phyloP scores from a whole-genome alignment of 176 grass and related monocot species.

The Leersia perrieri region DNA sequence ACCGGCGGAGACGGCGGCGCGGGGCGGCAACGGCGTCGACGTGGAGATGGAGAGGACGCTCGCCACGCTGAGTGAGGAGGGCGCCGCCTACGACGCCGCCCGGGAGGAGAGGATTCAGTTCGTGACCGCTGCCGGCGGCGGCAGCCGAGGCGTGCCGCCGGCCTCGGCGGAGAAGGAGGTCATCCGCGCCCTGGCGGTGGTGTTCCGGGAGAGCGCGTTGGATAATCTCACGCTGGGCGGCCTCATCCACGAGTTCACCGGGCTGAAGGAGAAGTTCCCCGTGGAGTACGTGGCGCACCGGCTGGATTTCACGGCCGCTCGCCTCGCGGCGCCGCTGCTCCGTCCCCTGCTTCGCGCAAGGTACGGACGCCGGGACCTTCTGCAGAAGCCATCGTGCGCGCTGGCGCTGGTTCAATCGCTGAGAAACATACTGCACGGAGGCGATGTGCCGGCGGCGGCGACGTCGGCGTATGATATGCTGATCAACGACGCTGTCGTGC shows the following conservation, averaged over 20 bases:
- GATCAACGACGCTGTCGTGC: slow-evolving; percentile 48
- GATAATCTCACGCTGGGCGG: slow-evolving; percentile 40
- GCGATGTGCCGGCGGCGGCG: not conserved
- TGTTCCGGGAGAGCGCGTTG: slow-evolving; percentile 26
- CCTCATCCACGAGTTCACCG: slow-evolving; percentile 37
- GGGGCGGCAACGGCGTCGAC: too few relatives aligned
- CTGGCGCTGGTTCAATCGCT: slow-evolving; percentile 37
- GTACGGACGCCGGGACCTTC: not conserved
- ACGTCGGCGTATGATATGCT: slow-evolving; percentile 58
- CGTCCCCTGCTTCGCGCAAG: slow-evolving; percentile 37
- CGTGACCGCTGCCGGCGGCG: too few relatives aligned
- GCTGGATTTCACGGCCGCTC: slow-evolving; percentile 32
- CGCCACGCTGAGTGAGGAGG: slow-evolving; percentile 38
- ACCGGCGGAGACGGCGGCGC: too few relatives aligned
- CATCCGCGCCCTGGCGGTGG: slow-evolving; percentile 18
- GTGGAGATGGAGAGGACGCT: not conserved
- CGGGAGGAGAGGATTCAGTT: slow-evolving; percentile 31
- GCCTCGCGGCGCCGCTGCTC: slow-evolving; percentile 43
- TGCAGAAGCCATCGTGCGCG: not conserved
- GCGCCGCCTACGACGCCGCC: slow-evolving; percentile 43
- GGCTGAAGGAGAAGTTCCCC: slow-evolving; percentile 37
- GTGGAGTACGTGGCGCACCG: slow-evolving; percentile 44
- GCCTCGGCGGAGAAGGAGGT: not conserved
- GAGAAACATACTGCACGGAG: slow-evolving; percentile 42
- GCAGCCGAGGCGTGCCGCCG: too few relatives aligned